Conservation (phyloP, 225 moss, liverwort and hornwort genomes). For the Bryoerythrophyllum caledonicum region DNA sequence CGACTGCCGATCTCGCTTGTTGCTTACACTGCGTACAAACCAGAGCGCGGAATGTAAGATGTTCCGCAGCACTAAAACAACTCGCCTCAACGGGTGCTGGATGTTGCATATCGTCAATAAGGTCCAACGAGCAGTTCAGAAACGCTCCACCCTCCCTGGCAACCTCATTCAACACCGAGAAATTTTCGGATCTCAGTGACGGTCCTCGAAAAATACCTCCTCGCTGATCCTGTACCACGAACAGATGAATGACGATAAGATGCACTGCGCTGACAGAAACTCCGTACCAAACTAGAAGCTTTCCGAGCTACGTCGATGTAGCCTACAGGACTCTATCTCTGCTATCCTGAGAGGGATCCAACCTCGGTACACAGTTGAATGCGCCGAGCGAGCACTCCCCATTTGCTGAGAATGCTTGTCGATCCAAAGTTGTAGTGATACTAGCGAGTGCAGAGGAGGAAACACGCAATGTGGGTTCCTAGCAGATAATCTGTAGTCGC, state of each 20-base stretch:
- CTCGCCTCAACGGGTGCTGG: not conserved
- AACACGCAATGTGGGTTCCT: not conserved
- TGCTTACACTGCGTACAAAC: not conserved
- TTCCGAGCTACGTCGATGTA: not conserved
- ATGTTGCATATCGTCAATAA: constrained; percentile 16
- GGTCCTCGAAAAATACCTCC: not conserved
- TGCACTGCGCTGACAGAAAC: not conserved
- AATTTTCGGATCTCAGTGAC: not conserved
- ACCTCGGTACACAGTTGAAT: not conserved
- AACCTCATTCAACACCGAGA: constrained; percentile 11
- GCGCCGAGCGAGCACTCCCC: not conserved
- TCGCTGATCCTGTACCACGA: constrained; percentile 25
- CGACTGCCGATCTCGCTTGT: not conserved
- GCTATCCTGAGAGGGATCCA: not conserved
- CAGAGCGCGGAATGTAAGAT: constrained; percentile 3
- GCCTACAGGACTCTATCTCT: not conserved
- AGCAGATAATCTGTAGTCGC: not conserved
- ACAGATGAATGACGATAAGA: constrained; percentile 2
- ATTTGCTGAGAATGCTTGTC: not conserved
- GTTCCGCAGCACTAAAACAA: constrained; percentile 11
- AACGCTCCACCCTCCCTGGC: not conserved
- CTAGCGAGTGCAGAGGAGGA: not conserved
- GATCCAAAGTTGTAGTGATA: too few relatives aligned
- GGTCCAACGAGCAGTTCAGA: constrained; percentile 1
- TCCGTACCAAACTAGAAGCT: not conserved